Base-by-base conservation (phyloP, 306 rosid genomes). In the Fragaria ananassa region DNA sequence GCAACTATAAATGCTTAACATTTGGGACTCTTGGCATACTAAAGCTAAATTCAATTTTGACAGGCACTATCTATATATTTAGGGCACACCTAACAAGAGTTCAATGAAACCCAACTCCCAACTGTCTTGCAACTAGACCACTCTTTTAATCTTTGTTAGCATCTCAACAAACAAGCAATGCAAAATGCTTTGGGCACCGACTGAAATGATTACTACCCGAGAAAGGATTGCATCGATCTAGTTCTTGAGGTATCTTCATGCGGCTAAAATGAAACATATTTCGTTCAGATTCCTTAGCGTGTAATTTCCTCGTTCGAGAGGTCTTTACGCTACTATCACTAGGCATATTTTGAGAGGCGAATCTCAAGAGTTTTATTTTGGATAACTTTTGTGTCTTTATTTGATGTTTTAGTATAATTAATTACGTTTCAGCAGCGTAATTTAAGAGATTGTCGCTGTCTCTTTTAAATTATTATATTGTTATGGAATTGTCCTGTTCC, bases 11-110 rank as follows among this genome's bases (percentile, higher is more conserved):
- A 39, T 17, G 8, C 2, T 2, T n/a, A n/a, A 4, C 19, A 67
- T 12, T 12, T 34, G 21, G 21, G 17, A 75, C 72, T 31, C 21
- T 34, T 64, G n/a, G 6, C n/a, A 13, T 45, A 3, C 69, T 67
- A 53, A 69, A 42, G 8, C 42, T 8, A 27, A 6, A 80, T 75
- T 80, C 73, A 80, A 80, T 47, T 2, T 70, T 70, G 80, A 23
- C 53, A 69, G 19, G 77, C 80, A 46, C 57, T 17, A 14, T 19
- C 70, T 34, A 15, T 42, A 42, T 49, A 27, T 72, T 17, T 13
- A 44, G 63, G 7, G 19, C 56, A 56, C 53, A 74, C 79, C 79
- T 68, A 68, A 56, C 64, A 45, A n/a, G 44, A 5, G 64, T 46
- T 45, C 29, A 18, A 12, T 75, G 45, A 63, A 63, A 63, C 61